phyloP scores from a whole-genome alignment of 73 alveolate genomes.

The Diophrys appendiculata region DNA sequence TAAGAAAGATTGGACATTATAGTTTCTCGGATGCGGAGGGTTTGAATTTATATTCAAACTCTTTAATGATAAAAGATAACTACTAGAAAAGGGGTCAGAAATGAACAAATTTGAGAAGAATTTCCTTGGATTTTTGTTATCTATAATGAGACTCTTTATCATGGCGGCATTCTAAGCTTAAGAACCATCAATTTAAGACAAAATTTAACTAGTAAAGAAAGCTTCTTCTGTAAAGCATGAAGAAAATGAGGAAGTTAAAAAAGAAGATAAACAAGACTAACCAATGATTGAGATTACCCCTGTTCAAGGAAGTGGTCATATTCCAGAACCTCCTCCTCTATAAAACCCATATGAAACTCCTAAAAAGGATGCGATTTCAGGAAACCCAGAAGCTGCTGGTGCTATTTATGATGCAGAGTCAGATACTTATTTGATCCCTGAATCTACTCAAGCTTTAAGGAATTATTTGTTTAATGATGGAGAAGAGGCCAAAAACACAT shows the following conservation, averaged over 20 bases:
- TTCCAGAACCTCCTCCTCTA: background rate
- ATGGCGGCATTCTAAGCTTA: slow-evolving; percentile 60
- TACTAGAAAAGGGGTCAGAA: slow-evolving; percentile 7
- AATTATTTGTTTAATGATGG: background rate
- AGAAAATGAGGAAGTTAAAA: background rate
- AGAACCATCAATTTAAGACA: slow-evolving; percentile 11
- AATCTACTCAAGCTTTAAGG: background rate
- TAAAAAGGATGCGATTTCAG: background rate
- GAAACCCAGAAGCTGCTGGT: background rate
- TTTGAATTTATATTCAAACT: slow-evolving; percentile 45
- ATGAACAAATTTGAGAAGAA: slow-evolving; percentile 39
- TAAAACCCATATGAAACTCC: background rate
- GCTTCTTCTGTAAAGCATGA: background rate
- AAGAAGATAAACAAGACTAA: background rate
- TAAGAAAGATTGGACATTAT: slow-evolving; percentile 42
- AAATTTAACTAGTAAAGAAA: slow-evolving; percentile 19
- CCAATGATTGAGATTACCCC: background rate
- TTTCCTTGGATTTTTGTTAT: slow-evolving; percentile 55
- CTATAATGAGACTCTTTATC: slow-evolving; percentile 57
- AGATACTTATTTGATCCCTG: background rate
- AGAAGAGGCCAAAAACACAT: background rate
- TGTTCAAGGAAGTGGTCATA: background rate
- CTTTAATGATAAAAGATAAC: slow-evolving; percentile 24
- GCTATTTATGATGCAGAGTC: background rate
- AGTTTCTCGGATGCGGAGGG: slow-evolving; percentile 49